A percentile compares a stretch with the other conserved stretches of the same genome.
Evolutionary conservation across 768 basidiomycete genomes (phyloP).

Genomic region (Psilocybe cyanescens): DNA sequence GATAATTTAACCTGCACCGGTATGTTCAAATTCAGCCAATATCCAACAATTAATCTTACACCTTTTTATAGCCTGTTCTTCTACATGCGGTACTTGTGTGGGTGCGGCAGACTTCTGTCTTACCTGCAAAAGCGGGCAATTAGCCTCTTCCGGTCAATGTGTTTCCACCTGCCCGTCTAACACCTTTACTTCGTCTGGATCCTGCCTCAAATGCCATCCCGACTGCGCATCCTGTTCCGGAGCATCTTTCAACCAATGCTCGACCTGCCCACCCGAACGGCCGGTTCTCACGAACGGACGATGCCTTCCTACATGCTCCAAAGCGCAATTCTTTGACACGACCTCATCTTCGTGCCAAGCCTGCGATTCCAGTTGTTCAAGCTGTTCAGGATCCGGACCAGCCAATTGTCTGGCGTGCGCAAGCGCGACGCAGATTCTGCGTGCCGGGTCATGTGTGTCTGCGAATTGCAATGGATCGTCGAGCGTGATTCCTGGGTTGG

Average conservation of each 20-base stretch:
- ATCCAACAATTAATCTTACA: slow-evolving; percentile 8
- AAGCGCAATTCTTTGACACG: slow-evolving; percentile 73
- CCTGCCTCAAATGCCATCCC: slow-evolving; percentile 80
- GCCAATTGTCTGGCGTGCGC: slow-evolving; percentile 78
- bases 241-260: slow-evolving; percentile 78
- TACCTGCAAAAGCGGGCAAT: slow-evolving; percentile 66
- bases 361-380: slow-evolving; percentile 80
- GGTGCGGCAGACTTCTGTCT: slow-evolving; percentile 74
- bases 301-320: slow-evolving; percentile 78
- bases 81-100: slow-evolving; percentile 70
- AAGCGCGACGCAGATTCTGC: slow-evolving; percentile 61
- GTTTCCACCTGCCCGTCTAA: slow-evolving; percentile 75
- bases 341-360: slow-evolving; percentile 65
- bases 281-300: slow-evolving; percentile 79
- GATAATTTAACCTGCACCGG: slow-evolving; percentile 78
- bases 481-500: slow-evolving; percentile 68
- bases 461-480: slow-evolving; percentile 62
- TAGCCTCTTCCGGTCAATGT: slow-evolving; percentile 77
- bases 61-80: slow-evolving; percentile 38
- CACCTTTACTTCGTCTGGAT: slow-evolving; percentile 65
- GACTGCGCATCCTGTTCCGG: slow-evolving; percentile 88
- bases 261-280: slow-evolving; percentile 64
- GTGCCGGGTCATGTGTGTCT: slow-evolving; percentile 63
- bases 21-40: slow-evolving; percentile 37
- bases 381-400: slow-evolving; percentile 72